phyloP scores from a whole-genome alignment of 176 grass and related monocot genomes.

The Oryza nivara region DNA sequence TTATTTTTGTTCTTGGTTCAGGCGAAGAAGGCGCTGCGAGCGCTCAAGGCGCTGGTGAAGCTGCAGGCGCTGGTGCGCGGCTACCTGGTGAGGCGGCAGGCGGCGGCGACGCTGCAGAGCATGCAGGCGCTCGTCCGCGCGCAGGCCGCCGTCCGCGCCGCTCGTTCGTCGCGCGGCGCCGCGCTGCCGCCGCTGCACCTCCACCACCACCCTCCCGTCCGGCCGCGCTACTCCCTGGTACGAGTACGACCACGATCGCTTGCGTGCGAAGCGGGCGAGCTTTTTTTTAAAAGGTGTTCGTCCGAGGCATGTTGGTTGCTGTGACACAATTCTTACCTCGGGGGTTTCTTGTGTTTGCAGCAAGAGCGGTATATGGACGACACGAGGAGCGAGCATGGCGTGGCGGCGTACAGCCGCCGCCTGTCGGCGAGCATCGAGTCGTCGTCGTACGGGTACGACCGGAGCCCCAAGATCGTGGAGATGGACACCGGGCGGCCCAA shows the following conservation, averaged over 20 bases:
- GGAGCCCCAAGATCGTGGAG: slow-evolving; percentile 96
- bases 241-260: slow-evolving; percentile 42
- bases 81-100: slow-evolving; percentile 84
- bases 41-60: slow-evolving; percentile 92
- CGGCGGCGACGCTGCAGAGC: slow-evolving; percentile 75
- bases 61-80: slow-evolving; percentile 88
- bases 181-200: slow-evolving; percentile 32
- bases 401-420: slow-evolving; percentile 65
- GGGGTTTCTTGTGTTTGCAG: slow-evolving; percentile 48
- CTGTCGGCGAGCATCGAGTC: slow-evolving; percentile 82
- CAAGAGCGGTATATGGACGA: slow-evolving; percentile 86
- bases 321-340: background rate
- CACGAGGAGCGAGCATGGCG: slow-evolving; percentile 65
- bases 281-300: background rate
- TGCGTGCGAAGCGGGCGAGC: background rate
- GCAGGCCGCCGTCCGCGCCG: slow-evolving; percentile 74
- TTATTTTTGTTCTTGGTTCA: background rate
- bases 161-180: slow-evolving; percentile 36
- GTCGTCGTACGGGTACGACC: slow-evolving; percentile 61
- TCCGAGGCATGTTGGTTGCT: background rate
- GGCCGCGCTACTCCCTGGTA: slow-evolving; percentile 70
- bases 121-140: slow-evolving; percentile 93
- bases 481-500: slow-evolving; percentile 75
- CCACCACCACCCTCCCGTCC: slow-evolving; percentile 49
- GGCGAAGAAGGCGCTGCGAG: slow-evolving; percentile 89